Conservation (phyloP, 176 grass and related monocot genomes). For the Leersia perrieri region DNA sequence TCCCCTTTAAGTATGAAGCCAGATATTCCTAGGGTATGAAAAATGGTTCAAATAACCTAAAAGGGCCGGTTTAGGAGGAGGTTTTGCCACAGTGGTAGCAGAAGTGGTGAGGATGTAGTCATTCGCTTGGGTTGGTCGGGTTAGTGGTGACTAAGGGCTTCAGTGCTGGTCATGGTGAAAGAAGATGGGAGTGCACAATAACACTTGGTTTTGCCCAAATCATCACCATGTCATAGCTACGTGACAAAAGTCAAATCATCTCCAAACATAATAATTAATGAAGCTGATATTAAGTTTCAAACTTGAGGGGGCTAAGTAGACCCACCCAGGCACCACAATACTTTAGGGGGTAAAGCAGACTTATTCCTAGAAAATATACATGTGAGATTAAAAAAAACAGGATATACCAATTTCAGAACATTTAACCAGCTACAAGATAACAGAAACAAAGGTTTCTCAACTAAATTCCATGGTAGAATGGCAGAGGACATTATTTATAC, state of each 20-base stretch:
- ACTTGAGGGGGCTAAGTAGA: neutral
- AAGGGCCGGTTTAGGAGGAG: neutral
- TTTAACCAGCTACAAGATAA: neutral
- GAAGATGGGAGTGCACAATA: neutral
- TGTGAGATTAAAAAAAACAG: neutral
- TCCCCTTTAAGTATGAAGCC: neutral
- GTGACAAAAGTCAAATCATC: neutral
- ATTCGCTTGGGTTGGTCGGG: neutral
- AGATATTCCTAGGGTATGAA: neutral
- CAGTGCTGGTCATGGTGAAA: neutral
- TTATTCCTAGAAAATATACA: neutral
- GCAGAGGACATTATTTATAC: neutral
- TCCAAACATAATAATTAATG: neutral
- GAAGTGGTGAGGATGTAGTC: neutral
- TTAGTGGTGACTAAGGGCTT: neutral
- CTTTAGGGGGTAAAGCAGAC: neutral
- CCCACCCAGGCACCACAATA: no score
- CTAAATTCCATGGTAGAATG: neutral
- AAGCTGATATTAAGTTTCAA: neutral
- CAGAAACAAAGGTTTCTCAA: neutral
- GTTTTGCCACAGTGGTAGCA: neutral
- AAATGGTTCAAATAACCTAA: neutral
- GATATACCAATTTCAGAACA: constrained; percentile 10
- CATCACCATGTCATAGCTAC: neutral
- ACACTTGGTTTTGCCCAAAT: neutral